A percentile compares a stretch with the other conserved stretches of the same genome.
Conservation (phyloP, 75 land plant species). For the Pseudotsuga menziesii region DNA sequence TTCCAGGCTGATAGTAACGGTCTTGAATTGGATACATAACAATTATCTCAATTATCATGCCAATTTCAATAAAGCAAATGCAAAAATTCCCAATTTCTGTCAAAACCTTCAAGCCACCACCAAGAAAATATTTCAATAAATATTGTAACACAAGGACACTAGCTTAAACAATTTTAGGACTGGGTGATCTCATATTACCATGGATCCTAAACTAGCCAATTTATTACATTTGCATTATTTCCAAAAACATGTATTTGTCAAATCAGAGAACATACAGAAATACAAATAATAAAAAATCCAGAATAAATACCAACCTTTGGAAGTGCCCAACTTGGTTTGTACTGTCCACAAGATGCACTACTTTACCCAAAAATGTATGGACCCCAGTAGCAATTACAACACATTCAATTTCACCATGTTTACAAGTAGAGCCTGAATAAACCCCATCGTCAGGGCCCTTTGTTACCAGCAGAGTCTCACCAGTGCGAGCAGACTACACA, state of each 20-base stretch:
- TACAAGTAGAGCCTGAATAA: constrained; percentile 90
- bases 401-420: constrained; percentile 92
- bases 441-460: constrained; percentile 88
- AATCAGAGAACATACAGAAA: constrained; percentile 5
- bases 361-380: constrained; percentile 93
- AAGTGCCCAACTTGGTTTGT: constrained; percentile 95
- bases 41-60: constrained; percentile 78
- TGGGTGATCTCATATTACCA: not conserved
- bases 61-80: constrained; percentile 83
- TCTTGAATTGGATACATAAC: constrained; percentile 88
- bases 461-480: constrained; percentile 90
- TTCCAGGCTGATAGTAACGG: constrained; percentile 73
- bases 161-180: not conserved
- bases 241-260: not conserved
- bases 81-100: constrained; percentile 96
- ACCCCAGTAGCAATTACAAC: constrained; percentile 96
- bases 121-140: not conserved
- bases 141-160: not conserved
- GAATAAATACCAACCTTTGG: constrained; percentile 53
- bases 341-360: constrained; percentile 91
- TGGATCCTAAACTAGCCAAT: not conserved
- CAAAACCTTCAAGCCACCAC: constrained; percentile 50
- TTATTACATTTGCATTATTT: not conserved
- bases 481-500: constrained; percentile 88
- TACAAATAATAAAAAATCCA: not conserved